These are phyloP conservation scores for Neopestalotiopsis rosae DNA, from an alignment of 2,329 filamentous ascomycete genomes.

Conservation along the genomic window DNA sequence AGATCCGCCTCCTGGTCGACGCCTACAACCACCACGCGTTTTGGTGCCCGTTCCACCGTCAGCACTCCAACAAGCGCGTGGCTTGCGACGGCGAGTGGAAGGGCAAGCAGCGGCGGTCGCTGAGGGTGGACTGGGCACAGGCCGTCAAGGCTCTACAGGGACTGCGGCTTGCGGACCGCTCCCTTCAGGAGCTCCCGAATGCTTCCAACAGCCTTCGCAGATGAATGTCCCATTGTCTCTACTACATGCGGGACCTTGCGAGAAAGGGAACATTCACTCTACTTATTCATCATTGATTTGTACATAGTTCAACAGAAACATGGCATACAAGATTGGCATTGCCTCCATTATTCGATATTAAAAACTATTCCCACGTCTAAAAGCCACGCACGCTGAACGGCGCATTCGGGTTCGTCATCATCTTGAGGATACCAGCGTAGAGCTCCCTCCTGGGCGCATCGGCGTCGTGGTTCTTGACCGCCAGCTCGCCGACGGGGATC, in stretches of 20 bases:
- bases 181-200: too few species aligned
- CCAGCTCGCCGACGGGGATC: constrained; percentile 28
- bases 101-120: constrained; percentile 21
- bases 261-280: too few species aligned
- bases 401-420: not conserved
- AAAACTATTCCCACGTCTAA: not conserved
- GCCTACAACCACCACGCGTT: constrained; percentile 29
- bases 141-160: constrained; percentile 26
- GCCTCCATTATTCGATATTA: not conserved
- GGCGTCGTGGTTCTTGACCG: not conserved
- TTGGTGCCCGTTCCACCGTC: constrained; percentile 34
- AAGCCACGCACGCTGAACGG: not conserved
- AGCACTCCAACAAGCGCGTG: constrained; percentile 20
- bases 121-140: constrained; percentile 28
- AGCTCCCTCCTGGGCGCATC: not conserved
- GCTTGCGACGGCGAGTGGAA: constrained; percentile 30
- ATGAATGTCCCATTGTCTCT: not conserved
- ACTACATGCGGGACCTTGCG: too few species aligned
- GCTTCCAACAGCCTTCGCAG: not conserved
- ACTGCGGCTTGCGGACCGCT: not conserved
- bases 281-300: not conserved
- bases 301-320: not conserved
- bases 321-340: not conserved
- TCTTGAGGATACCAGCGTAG: not conserved
- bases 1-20: constrained; percentile 26